Base-by-base conservation (phyloP, 441 rosid genomes). In the Croton setiger region DNA sequence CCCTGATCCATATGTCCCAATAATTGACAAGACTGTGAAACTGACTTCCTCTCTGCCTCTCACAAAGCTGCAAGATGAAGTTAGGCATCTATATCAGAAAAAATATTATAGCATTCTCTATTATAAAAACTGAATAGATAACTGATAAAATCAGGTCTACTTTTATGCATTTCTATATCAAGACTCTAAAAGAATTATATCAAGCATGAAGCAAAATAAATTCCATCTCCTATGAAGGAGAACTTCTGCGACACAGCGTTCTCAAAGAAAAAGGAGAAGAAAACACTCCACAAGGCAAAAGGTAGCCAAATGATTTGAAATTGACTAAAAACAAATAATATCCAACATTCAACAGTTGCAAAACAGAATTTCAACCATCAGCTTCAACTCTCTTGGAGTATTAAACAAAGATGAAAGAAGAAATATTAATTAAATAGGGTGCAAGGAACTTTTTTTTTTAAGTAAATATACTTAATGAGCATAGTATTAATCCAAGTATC, bases 1-100 rank as follows among this genome's bases (percentile, higher is more conserved):
- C 81, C 75, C 59, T 69, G 74, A 74, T 75, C 78, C 82, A 82
- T 67, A 65, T 64, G 67, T 66, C 64, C 66, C 59, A 76, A 36
- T 55, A 31, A 60, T 36, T 48, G 39, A 31, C 33, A 69, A 56
- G 48, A 60, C 41, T 15, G 44, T 31, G 1, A 5, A 52, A 51
- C 52, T 72, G 54, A 68, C 64, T 72, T 51, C 63, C 43, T 54
- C 57, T 68, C 71, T 35, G 68, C 76, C 75, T 67, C 65, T 13
- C 5, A 41, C 20, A 63, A 41, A 57, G 69, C 83, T 78, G 79
- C 59, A 74, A 78, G 60, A 76, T 68, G 21, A 62, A 48, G 70
- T 20, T 54, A 9, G 7, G 51, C 10, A 60, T 43, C 35, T n/a
- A 23, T 27, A 51, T 57, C 7, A 69, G 55, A 21, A 47, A 45